A percentile compares a stretch with the other conserved stretches of the same genome.
Conservation (phyloP, 2,329 filamentous ascomycete genomes). For the Penicillium sp. region DNA sequence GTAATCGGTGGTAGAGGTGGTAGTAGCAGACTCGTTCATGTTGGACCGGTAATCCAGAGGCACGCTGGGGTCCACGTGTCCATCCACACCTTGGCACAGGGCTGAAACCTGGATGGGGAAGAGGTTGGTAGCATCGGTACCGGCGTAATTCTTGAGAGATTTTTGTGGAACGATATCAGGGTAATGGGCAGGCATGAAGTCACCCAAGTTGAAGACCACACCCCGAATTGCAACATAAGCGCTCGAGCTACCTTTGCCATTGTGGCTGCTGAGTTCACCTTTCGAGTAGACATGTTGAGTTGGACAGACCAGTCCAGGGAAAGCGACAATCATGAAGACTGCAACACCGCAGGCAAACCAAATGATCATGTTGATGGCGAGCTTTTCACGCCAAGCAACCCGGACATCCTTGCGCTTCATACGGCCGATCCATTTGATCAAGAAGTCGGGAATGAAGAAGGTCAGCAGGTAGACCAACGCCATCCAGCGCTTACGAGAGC, state of each 20-base stretch:
- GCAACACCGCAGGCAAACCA: slow-evolving; percentile 82
- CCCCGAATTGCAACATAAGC: slow-evolving; percentile 86
- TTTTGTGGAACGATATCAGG: slow-evolving; percentile 68
- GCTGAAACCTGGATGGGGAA: slow-evolving; percentile 96
- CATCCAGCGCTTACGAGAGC: slow-evolving; percentile 88
- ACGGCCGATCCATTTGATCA: slow-evolving; percentile 75
- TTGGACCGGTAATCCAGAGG: slow-evolving; percentile 80
- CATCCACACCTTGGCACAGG: slow-evolving; percentile 79
- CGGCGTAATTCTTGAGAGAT: slow-evolving; percentile 78
- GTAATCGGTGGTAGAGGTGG: slow-evolving; percentile 66
- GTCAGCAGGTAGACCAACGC: slow-evolving; percentile 82
- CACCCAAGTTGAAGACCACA: slow-evolving; percentile 80
- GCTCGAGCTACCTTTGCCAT: slow-evolving; percentile 70
- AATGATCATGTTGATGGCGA: slow-evolving; percentile 97
- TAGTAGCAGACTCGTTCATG: slow-evolving; percentile 71
- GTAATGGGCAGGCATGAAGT: slow-evolving; percentile 79
- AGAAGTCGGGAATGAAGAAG: slow-evolving; percentile 84
- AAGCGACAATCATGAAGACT: slow-evolving; percentile 87
- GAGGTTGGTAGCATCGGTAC: slow-evolving; percentile 81
- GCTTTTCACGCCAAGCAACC: slow-evolving; percentile 92
- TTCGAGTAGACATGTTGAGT: slow-evolving; percentile 86
- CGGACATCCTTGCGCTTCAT: slow-evolving; percentile 94
- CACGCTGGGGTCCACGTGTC: slow-evolving; percentile 71
- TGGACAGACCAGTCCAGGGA: slow-evolving; percentile 88
- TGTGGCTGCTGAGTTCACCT: slow-evolving; percentile 72